Conservation (phyloP, 2,329 filamentous ascomycete genomes). For the Colletotrichum sublineola region DNA sequence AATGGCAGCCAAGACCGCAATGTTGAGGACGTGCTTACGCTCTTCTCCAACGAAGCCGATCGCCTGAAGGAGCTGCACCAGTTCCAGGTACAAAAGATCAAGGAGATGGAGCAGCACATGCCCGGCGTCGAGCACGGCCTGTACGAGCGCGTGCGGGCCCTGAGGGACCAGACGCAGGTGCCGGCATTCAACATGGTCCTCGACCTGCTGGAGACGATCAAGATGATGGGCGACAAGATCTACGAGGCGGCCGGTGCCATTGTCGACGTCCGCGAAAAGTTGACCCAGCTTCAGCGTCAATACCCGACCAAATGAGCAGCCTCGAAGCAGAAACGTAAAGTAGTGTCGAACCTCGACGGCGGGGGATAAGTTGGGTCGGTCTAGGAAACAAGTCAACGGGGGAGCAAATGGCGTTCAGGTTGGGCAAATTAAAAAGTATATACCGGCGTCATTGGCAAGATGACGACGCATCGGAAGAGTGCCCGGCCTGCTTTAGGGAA, state of each 20-base stretch:
- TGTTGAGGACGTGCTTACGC: slow-evolving; percentile 40
- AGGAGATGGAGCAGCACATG: slow-evolving; percentile 62
- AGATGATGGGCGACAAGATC: slow-evolving; percentile 44
- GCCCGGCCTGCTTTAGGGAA: not conserved
- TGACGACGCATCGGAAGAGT: not conserved
- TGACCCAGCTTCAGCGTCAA: slow-evolving; percentile 45
- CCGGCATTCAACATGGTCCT: slow-evolving; percentile 42
- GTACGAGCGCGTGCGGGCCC: slow-evolving; percentile 50
- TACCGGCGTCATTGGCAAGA: slow-evolving; percentile 23
- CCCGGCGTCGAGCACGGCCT: slow-evolving; percentile 61
- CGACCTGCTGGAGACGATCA: slow-evolving; percentile 42
- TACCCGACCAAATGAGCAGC: slow-evolving; percentile 46
- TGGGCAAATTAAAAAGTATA: slow-evolving; percentile 31
- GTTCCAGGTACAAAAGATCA: slow-evolving; percentile 52
- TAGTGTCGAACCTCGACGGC: not conserved
- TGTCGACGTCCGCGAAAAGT: slow-evolving; percentile 44
- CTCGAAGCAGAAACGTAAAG: slow-evolving; percentile 43
- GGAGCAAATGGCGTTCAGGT: slow-evolving; percentile 38
- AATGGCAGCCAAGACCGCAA: slow-evolving; percentile 60
- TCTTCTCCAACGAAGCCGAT: slow-evolving; percentile 43
- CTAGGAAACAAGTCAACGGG: not conserved
- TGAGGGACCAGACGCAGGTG: slow-evolving; percentile 42
- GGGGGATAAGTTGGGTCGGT: not conserved
- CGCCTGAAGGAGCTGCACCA: slow-evolving; percentile 55
- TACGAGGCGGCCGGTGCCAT: slow-evolving; percentile 41